Evolutionary conservation across 345 rosid species (phyloP).

Genomic region (Firmiana major): DNA sequence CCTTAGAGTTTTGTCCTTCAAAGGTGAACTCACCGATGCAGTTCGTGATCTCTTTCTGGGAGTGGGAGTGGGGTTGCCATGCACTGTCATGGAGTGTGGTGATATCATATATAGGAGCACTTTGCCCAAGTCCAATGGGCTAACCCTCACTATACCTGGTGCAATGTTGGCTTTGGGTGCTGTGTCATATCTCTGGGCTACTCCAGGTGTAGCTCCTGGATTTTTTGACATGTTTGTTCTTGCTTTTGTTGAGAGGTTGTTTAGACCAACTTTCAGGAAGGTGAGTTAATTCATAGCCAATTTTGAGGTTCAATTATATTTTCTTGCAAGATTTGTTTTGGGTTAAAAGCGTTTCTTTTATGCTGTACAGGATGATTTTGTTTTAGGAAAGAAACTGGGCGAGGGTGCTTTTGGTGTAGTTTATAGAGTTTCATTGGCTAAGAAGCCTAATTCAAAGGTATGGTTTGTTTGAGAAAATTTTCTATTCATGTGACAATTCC

Average conservation of each 20-base stretch:
- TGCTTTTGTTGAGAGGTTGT: constrained; percentile 83
- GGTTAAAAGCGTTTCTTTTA: constrained; percentile 21
- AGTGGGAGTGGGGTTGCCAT: constrained; percentile 97
- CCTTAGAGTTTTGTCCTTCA: constrained; percentile 31
- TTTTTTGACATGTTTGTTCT: constrained; percentile 95
- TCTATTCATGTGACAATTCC: neutral
- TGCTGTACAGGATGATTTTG: constrained; percentile 75
- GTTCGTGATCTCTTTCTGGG: constrained; percentile 75
- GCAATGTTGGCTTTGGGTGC: constrained; percentile 70
- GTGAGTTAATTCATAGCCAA: constrained; percentile 24
- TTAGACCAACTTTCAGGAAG: constrained; percentile 73
- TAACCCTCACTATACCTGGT: constrained; percentile 80
- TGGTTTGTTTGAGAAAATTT: constrained; percentile 13
- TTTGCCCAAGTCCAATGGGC: constrained; percentile 70
- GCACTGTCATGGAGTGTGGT: constrained; percentile 98
- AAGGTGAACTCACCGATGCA: constrained; percentile 49
- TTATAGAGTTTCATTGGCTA: constrained; percentile 58
- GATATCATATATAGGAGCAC: constrained; percentile 94
- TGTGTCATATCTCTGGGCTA: constrained; percentile 94
- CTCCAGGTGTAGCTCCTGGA: constrained; percentile 99
- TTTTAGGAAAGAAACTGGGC: constrained; percentile 91
- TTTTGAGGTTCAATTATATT: neutral
- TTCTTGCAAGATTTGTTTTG: neutral
- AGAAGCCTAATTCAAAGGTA: constrained; percentile 74
- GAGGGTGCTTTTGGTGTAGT: constrained; percentile 98